A percentile compares a stretch with the other conserved stretches of the same genome.
These are phyloP conservation scores for Dissophora ornata DNA, from an alignment of 192 early-diverging fungal genomes.

Conservation along the genomic window DNA sequence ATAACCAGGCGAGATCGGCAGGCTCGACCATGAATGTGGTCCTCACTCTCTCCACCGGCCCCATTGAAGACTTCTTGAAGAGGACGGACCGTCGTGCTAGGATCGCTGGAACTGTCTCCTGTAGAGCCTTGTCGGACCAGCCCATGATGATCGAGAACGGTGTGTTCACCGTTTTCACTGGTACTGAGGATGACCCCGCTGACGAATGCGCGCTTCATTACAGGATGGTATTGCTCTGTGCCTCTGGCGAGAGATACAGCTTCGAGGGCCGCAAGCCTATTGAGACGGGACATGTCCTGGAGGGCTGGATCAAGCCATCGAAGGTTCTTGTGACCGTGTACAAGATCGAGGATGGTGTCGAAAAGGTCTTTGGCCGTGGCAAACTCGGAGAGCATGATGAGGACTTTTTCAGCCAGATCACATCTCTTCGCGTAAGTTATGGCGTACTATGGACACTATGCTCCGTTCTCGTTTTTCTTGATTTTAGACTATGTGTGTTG, in stretches of 20 bases:
- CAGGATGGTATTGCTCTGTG: conserved; percentile 41
- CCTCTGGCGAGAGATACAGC: conserved; percentile 52
- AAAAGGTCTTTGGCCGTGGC: conserved; percentile 52
- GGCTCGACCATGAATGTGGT: conserved; percentile 54
- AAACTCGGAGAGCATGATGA: conserved; percentile 48
- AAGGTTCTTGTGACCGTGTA: conserved; percentile 52
- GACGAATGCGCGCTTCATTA: conserved; percentile 52
- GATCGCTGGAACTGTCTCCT: conserved; percentile 56
- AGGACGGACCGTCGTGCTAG: conserved; percentile 42
- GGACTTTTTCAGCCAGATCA: conserved; percentile 48
- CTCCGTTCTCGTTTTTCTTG: no score
- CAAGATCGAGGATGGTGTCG: conserved; percentile 30
- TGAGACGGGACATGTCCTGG: conserved; percentile 23
- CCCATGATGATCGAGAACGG: conserved; percentile 57
- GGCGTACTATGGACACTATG: no score
- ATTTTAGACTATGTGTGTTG: no score
- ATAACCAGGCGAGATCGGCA: conserved; percentile 52
- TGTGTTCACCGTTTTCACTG: conserved; percentile 53
- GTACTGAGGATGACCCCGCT: conserved; percentile 35
- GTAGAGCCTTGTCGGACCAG: conserved; percentile 59
- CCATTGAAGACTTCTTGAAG: conserved; percentile 41
- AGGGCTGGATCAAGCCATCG: conserved; percentile 55
- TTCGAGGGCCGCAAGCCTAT: conserved; percentile 58
- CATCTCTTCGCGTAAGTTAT: conserved; percentile 39
- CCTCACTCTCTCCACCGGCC: conserved; percentile 41